phyloP scores from a whole-genome alignment of 106 monocot genomes.

The Allium fistulosum region DNA sequence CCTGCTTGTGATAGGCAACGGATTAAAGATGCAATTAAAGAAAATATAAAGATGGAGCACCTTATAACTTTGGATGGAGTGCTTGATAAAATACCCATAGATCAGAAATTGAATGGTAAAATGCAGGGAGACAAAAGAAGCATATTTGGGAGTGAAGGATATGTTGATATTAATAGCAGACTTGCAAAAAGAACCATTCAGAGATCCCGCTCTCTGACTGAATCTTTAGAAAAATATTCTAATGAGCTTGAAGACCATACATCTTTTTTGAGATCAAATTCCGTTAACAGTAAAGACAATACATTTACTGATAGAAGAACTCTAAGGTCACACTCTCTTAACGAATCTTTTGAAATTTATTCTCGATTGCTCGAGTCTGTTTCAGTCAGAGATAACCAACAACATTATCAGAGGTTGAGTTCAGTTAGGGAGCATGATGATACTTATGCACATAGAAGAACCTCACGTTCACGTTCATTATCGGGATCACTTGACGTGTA shows the following conservation, averaged over 20 bases:
- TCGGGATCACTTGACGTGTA: constrained; percentile 41
- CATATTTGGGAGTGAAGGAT: constrained; percentile 6
- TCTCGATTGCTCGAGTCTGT: constrained; percentile 30
- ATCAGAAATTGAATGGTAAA: constrained; percentile 20
- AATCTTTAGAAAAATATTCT: constrained; percentile 37
- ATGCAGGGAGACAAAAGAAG: constrained; percentile 10
- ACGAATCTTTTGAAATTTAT: constrained; percentile 42
- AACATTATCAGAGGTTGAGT: constrained; percentile 10
- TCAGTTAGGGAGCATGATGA: constrained; percentile 5
- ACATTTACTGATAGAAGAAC: neutral
- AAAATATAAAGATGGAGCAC: constrained; percentile 28
- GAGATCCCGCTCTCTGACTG: constrained; percentile 35
- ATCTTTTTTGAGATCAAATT: constrained; percentile 3
- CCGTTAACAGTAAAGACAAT: neutral
- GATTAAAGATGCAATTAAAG: constrained; percentile 36
- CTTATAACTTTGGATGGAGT: constrained; percentile 62
- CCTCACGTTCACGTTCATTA: constrained; percentile 29
- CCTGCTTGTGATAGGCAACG: constrained; percentile 6
- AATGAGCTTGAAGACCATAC: constrained; percentile 12
- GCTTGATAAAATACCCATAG: constrained; percentile 72
- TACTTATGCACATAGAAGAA: constrained; percentile 8
- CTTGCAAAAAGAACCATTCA: constrained; percentile 7
- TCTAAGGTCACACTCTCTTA: constrained; percentile 28
- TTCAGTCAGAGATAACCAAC: constrained; percentile 20
- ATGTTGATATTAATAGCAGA: constrained; percentile 5